These are phyloP conservation scores for Pseudovirgaria hyperparasitica DNA, from an alignment of 2,329 filamentous ascomycete genomes.

Conservation along the genomic window DNA sequence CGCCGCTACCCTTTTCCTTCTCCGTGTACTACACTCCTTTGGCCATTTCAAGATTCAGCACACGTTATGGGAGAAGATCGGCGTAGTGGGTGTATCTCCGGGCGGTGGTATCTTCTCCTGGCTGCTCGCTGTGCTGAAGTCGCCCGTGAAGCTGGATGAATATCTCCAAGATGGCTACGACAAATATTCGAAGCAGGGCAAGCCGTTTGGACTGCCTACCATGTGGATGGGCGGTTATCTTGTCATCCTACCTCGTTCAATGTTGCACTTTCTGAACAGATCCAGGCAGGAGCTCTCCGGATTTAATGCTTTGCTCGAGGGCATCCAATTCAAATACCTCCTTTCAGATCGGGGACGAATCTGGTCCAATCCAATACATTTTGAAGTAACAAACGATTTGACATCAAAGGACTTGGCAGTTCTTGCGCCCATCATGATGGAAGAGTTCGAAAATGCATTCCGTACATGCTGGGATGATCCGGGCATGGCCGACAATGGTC, in stretches of 20 bases:
- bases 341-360: slow-evolving; percentile 4
- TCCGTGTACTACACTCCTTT: too few species aligned
- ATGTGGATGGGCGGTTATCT: slow-evolving; percentile 2
- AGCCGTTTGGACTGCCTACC: slow-evolving; percentile 4
- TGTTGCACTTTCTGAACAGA: slow-evolving; percentile 2
- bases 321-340: slow-evolving; percentile 3
- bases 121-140: too few species aligned
- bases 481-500: slow-evolving; percentile 1
- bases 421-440: slow-evolving; percentile 2
- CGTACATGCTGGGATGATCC: slow-evolving; percentile 1
- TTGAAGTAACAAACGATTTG: slow-evolving; percentile 4
- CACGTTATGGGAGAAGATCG: too few species aligned
- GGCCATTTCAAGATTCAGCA: too few species aligned
- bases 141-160: too few species aligned
- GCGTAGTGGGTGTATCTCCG: too few species aligned
- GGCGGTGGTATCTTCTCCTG: too few species aligned
- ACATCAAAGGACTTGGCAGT: slow-evolving; percentile 2
- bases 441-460: slow-evolving; percentile 4
- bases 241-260: slow-evolving; percentile 4
- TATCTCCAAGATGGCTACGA: slow-evolving; percentile 5
- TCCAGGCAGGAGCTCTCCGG: slow-evolving; percentile 3
- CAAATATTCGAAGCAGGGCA: slow-evolving; percentile 2
- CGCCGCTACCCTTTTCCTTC: too few species aligned
- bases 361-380: slow-evolving; percentile 4
- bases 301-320: slow-evolving; percentile 3